Evolutionary conservation across 306 rosid genomes (phyloP), one percentile per base, ranked within the genome.

Genomic region (Carpinus viminea): DNA sequence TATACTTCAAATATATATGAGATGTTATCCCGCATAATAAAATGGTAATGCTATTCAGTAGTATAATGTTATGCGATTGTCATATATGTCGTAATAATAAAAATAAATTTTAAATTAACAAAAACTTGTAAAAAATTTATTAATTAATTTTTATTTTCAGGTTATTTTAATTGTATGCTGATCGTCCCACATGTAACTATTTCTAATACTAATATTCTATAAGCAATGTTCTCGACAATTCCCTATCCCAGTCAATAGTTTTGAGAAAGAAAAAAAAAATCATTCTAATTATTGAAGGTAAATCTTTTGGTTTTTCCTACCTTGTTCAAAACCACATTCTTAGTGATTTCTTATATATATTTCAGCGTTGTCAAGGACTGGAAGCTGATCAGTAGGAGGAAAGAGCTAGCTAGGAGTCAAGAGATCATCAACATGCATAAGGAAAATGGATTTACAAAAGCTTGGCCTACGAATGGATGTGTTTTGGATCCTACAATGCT

Each of bases 371-470:
- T 17, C 24, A 61, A 28, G 68, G 18, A 61, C n/a, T 12, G 41
- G n/a, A 28, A 61, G 65, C 54, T 2, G 36, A 50, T 10, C 76
- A 21, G 31, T 3, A 17, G 36, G 10, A 68, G 18, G 53, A 50
- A 20, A 13, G 38, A 34, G 12, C 3, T 31, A 31, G 34, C 34
- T 31, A 31, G 34, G 3, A 31, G 34, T 31, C 34, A 36, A 68
- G 57, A 16, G 69, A 76, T 76, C 51, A 61, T 24, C 26, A 24
- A 24, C 26, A 24, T 24, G 26, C 50, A 76, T 61, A 47, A 70
- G 59, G 46, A 50, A 24, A 60, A 75, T 75, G 79, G 46, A 75
- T 70, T 47, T 71, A 75, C 80, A 59, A 76, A 80, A 47, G 50
- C 65, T 20, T 69, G 31, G 48, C 50, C 72, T 41, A n/a, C 52